Percentiles rank a stretch among this genome's conserved stretches.
Conservation (phyloP, 768 basidiomycete genomes). For the Pulveroboletus sp. region DNA sequence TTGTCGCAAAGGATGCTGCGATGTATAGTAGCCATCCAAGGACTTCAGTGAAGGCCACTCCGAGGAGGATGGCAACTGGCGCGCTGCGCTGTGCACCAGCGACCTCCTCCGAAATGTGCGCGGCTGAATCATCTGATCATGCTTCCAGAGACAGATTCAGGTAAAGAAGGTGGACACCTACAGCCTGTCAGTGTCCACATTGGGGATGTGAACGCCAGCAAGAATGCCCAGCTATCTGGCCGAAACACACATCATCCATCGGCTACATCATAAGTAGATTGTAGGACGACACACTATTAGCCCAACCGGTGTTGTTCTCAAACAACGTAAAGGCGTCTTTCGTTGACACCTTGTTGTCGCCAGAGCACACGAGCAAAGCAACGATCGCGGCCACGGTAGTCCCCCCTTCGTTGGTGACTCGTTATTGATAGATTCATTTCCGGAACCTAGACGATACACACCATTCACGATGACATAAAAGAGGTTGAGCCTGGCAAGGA, state of each 20-base stretch:
- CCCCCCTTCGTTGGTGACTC: constrained; percentile 40
- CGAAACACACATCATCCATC: background rate
- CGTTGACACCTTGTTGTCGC: constrained; percentile 56
- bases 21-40: constrained; percentile 66
- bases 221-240: constrained; percentile 70
- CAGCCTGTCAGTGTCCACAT: constrained; percentile 82
- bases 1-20: constrained; percentile 59
- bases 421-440: background rate
- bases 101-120: constrained; percentile 70
- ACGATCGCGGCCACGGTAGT: constrained; percentile 62
- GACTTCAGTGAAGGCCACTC: constrained; percentile 53
- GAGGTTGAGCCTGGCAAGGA: constrained; percentile 64
- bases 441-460: constrained; percentile 24
- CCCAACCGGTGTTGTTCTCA: constrained; percentile 70
- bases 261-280: too few relatives aligned
- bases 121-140: constrained; percentile 65
- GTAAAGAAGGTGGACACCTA: constrained; percentile 28
- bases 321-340: constrained; percentile 63
- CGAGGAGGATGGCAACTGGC: constrained; percentile 64
- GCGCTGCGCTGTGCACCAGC: constrained; percentile 59
- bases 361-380: constrained; percentile 52
- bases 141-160: background rate
- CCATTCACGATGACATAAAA: constrained; percentile 67
- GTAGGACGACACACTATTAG: constrained; percentile 40
- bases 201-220: constrained; percentile 65